phyloP scores from a whole-genome alignment of 176 grass and related monocot genomes.

The Raddia distichophylla region DNA sequence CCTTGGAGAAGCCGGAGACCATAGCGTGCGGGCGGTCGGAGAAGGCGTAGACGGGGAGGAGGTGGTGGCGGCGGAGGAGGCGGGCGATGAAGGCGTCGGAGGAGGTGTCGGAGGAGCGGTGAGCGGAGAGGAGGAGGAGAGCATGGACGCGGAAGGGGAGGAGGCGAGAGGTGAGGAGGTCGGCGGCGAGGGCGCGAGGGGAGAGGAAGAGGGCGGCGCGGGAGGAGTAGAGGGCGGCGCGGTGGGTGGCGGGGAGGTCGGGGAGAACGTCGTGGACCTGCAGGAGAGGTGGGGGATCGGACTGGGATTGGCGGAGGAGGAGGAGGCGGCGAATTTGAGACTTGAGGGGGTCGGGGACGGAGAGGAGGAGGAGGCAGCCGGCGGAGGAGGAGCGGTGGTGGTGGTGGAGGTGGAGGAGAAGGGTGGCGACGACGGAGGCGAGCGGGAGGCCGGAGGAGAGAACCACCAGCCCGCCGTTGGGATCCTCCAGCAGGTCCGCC shows the following conservation, averaged over 20 bases:
- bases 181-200: constrained; percentile 77
- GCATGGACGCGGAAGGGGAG: constrained; percentile 53
- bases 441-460: constrained; percentile 67
- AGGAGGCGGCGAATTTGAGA: constrained; percentile 50
- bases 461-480: constrained; percentile 68
- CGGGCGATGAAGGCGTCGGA: constrained; percentile 84
- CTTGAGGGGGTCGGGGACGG: constrained; percentile 62
- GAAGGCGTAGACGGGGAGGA: constrained; percentile 74
- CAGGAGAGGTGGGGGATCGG: not conserved
- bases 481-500: constrained; percentile 69
- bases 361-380: constrained; percentile 70
- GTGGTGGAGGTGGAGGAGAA: constrained; percentile 58
- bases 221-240: constrained; percentile 71
- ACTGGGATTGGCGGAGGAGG: constrained; percentile 38
- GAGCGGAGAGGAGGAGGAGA: constrained; percentile 66
- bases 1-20: constrained; percentile 91
- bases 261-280: constrained; percentile 58
- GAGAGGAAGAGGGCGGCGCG: constrained; percentile 70
- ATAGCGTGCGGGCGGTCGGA: constrained; percentile 84
- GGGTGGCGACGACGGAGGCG: constrained; percentile 54
- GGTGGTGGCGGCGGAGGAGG: constrained; percentile 59
- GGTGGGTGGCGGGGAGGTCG: constrained; percentile 72
- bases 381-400: constrained; percentile 32
- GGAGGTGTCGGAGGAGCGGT: constrained; percentile 78
- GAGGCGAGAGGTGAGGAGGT: constrained; percentile 86